Conservation (phyloP, 371 early-diverging fungal genomes). For the Haplosporangium sp. region DNA sequence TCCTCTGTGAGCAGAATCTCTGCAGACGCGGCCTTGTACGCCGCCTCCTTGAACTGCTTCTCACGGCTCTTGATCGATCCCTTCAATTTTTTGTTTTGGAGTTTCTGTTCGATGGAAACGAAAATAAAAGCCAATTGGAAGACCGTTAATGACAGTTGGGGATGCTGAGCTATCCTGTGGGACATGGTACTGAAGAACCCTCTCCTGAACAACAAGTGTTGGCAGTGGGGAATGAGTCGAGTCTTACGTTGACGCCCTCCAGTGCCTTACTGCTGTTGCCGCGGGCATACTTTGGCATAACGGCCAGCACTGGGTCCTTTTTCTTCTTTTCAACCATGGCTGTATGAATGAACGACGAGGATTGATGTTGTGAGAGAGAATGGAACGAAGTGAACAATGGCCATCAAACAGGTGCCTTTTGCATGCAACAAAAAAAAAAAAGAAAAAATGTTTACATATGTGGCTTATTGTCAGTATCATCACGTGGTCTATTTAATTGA, state of each 20-base stretch:
- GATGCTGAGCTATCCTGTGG: too few species aligned
- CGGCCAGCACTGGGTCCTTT: constrained; percentile 49
- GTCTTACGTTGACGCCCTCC: constrained; percentile 49
- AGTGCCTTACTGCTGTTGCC: constrained; percentile 33
- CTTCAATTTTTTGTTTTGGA: constrained; percentile 76
- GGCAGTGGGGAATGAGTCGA: too few species aligned
- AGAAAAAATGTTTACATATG: neutral
- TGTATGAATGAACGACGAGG: neutral
- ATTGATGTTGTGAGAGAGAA: too few species aligned
- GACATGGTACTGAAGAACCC: neutral
- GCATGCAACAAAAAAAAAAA: neutral
- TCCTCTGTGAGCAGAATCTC: constrained; percentile 83
- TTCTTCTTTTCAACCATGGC: constrained; percentile 48
- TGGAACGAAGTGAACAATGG: neutral
- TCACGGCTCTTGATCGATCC: constrained; percentile 68
- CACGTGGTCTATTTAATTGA: too few species aligned
- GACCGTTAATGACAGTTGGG: too few species aligned
- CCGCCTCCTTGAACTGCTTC: constrained; percentile 74
- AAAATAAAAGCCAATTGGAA: neutral
- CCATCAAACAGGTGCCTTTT: neutral
- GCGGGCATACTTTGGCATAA: constrained; percentile 45
- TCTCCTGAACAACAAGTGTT: neutral
- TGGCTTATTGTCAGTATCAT: neutral
- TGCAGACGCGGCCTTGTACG: constrained; percentile 78
- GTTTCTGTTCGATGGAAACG: constrained; percentile 57